Base-by-base conservation (phyloP, 768 basidiomycete species). In the Tylopilus plumbeoviolaceoides region DNA sequence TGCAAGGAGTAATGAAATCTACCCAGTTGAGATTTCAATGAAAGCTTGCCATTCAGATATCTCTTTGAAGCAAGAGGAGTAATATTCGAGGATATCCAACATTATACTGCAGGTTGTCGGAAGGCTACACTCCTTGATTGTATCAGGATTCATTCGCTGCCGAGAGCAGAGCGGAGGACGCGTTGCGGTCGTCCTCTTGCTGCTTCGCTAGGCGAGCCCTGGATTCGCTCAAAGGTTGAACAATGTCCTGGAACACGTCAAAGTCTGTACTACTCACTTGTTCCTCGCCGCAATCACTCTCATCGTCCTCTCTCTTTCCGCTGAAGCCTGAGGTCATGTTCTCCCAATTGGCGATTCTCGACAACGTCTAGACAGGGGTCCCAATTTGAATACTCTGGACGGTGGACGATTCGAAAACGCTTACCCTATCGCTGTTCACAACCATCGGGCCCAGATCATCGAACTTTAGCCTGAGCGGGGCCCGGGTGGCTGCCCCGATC, bases 361-460 rank as follows among this genome's bases (percentile, higher is more conserved):
- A 86, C 15, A 85, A 62, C 0, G 84, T 87, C 84, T 86, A 53
- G 12, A 30, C 27, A 30, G 33, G 33, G 14, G 33, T 20, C 18
- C 12, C 23, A n/a, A 39, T 28, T 6, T 50, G 12, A 48, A 20
- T 7, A 30, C 21, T 11, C 10, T 41, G 33, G 35, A 17, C 35
- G 35, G 6, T 15, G 11, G 15, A 28, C 18, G 25, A 38, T 42
- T 15, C 11, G 38, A 17, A 39, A 15, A 70, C 78, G 10, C 51
- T 2, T 63, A 85, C 83, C 48, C 84, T 84, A 69, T 87, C 79
- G 39, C 70, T 78, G 62, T 86, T 86, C 38, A 86, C 82, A 40
- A 87, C 81, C 73, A 87, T 76, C 1, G 85, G 85, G 1, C 84
- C 84, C 12, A 87, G 72, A 18, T 72, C 73, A 54, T 86, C 83